Conservation (phyloP, 345 rosid genomes). For the Eucalyptus tenuipes region DNA sequence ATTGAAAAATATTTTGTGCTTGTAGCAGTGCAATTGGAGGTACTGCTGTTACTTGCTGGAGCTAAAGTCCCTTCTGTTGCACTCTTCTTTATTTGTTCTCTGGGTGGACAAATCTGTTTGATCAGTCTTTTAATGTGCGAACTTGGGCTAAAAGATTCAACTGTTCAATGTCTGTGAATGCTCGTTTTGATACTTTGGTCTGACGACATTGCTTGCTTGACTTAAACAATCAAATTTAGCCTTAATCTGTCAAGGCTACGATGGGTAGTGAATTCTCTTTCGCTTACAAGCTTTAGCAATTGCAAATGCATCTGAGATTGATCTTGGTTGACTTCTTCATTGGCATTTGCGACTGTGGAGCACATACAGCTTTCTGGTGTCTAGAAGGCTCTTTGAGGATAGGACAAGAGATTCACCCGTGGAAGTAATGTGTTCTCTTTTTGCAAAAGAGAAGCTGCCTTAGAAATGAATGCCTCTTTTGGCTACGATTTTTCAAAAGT, state of each 20-base stretch:
- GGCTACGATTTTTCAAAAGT: slow-evolving; percentile 13
- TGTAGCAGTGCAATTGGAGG: too few species aligned
- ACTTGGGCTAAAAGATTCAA: slow-evolving; percentile 20
- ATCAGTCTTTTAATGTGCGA: slow-evolving; percentile 17
- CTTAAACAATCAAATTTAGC: too few species aligned
- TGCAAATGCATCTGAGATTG: too few species aligned
- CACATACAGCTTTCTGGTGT: background rate
- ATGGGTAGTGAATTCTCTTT: too few species aligned
- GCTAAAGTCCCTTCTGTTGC: background rate
- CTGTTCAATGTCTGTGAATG: background rate
- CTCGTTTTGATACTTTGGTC: too few species aligned
- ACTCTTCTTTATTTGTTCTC: slow-evolving; percentile 10
- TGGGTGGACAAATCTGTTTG: slow-evolving; percentile 18
- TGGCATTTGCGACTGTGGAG: background rate
- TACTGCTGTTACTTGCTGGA: too few species aligned
- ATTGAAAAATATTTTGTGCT: too few species aligned
- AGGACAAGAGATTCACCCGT: background rate
- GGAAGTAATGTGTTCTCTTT: background rate
- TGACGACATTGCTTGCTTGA: too few species aligned
- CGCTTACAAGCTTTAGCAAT: too few species aligned
- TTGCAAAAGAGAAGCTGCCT: background rate
- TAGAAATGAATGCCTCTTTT: slow-evolving; percentile 11
- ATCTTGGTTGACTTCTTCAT: background rate
- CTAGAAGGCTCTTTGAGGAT: background rate
- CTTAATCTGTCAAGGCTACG: too few species aligned